Evolutionary conservation across 306 rosid genomes (phyloP), one percentile per base, ranked within the genome.

Genomic region (Erythrophleum fordii): DNA sequence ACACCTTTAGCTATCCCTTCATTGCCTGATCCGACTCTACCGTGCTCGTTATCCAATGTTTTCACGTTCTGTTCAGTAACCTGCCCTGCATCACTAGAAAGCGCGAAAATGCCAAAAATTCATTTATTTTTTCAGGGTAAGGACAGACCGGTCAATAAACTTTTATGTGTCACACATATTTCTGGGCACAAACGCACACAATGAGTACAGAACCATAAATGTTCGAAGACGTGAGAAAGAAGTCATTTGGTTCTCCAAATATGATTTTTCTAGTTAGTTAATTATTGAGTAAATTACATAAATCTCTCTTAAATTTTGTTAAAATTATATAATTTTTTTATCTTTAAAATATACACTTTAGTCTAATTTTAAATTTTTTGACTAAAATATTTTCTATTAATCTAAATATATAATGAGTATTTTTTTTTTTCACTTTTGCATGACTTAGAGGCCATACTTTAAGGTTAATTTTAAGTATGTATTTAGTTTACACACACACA

Each of bases 11-110:
- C 80, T 59, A 55, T 55, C 37, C 46, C 74, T 53, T 70, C 88
- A 39, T 59, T 70, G 25, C 79, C 77, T 12, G 82, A 80, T n/a
- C 76, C 65, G 4, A 26, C 69, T 22, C 62, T 39, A 41, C 73
- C 80, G 48, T 23, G 61, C 74, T 78, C 84, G 58, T 52, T 39
- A 42, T 80, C 76, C 14, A 26, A 77, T 37, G 65, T 18, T 37
- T 20, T 6, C 1, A 60, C 23, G 22, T 75, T 77, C 55, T 84
- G 83, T 53, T 85, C 89, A 12, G 66, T 56, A 70, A 11, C 79
- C 60, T 48, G 70, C 41, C 75, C 90, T 52, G 80, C 75, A 17
- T 75, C 48, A 74, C 92, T 91, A 86, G 72, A 75, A 82, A 66
- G 71, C 67, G 69, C 72, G 34, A 58, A 72, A 49, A 49, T 69